Percentiles rank a stretch among this genome's conserved stretches.
Evolutionary conservation across 2,329 filamentous ascomycete species (phyloP).

Genomic region (Cordyceps tenuipes): DNA sequence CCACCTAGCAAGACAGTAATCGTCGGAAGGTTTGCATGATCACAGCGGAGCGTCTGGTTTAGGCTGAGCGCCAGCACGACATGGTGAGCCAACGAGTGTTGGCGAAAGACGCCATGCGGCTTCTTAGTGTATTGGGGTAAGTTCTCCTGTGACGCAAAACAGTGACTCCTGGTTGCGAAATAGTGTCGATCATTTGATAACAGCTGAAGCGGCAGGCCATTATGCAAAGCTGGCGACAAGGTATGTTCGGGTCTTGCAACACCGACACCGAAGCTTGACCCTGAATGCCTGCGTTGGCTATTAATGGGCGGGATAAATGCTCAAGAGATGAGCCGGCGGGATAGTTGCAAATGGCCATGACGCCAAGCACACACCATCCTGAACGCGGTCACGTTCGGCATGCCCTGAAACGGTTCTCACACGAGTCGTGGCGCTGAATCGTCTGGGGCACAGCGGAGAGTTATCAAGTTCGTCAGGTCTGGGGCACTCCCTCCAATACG

Average conservation of each 20-base stretch:
- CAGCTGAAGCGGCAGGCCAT: neutral
- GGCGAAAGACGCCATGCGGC: neutral
- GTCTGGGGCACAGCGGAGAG: neutral
- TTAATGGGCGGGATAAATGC: neutral
- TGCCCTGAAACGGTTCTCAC: conserved; percentile 3
- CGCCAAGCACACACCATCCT: conserved; percentile 1
- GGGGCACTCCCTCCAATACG: neutral
- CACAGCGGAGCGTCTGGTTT: neutral
- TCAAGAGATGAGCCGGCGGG: neutral
- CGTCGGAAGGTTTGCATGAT: neutral
- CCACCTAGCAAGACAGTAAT: neutral
- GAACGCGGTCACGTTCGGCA: neutral
- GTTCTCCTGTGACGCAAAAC: neutral
- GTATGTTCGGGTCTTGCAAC: neutral
- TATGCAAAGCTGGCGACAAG: neutral
- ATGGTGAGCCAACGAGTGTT: conserved; percentile 1
- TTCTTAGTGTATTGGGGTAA: conserved; percentile 1
- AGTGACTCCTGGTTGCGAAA: neutral
- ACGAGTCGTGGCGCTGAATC: neutral
- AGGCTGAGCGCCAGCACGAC: conserved; percentile 4
- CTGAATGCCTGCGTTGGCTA: neutral
- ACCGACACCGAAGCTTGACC: neutral
- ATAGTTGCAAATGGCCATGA: neutral
- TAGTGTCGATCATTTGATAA: neutral
- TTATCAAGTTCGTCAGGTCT: neutral